Conservation (phyloP, 768 basidiomycete genomes). For the Hemileccinum rubropunctum region DNA sequence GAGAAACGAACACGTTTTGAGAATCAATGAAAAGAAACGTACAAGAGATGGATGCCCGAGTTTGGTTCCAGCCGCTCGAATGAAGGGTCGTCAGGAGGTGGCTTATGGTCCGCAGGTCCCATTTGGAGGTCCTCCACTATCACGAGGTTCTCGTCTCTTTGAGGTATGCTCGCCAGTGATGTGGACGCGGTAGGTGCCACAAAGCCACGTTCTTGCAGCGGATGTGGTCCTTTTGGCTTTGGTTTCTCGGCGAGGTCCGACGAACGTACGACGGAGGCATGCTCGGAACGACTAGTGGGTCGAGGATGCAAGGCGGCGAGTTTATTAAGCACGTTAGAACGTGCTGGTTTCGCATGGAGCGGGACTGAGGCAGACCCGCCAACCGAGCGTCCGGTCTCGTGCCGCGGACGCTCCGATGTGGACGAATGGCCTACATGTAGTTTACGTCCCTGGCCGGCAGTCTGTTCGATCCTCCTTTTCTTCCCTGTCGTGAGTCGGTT, state of each 20-base stretch:
- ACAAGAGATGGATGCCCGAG: constrained; percentile 84
- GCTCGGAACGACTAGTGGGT: constrained; percentile 17
- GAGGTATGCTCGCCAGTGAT: constrained; percentile 3
- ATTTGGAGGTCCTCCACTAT: constrained; percentile 74
- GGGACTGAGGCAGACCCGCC: not conserved
- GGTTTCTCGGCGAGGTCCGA: constrained; percentile 21
- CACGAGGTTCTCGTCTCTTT: constrained; percentile 60
- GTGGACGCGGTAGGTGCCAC: constrained; percentile 5
- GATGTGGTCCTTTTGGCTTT: constrained; percentile 11
- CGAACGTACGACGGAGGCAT: constrained; percentile 29
- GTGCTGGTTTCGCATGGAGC: constrained; percentile 35
- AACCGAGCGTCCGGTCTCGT: constrained; percentile 9
- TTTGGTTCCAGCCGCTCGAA: constrained; percentile 88
- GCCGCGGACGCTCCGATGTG: constrained; percentile 14
- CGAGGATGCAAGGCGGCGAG: constrained; percentile 39
- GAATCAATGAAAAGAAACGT: constrained; percentile 30
- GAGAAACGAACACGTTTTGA: not conserved
- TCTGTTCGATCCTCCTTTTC: constrained; percentile 45
- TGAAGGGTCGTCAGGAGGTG: constrained; percentile 67
- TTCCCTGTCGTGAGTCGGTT: constrained; percentile 24
- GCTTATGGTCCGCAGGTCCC: constrained; percentile 74
- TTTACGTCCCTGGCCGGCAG: constrained; percentile 20
- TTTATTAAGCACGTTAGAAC: constrained; percentile 53
- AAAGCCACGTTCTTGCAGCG: constrained; percentile 7
- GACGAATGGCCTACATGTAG: constrained; percentile 8